phyloP scores from a whole-genome alignment of 2,329 filamentous ascomycete genomes.

The Arthroderma uncinatum region DNA sequence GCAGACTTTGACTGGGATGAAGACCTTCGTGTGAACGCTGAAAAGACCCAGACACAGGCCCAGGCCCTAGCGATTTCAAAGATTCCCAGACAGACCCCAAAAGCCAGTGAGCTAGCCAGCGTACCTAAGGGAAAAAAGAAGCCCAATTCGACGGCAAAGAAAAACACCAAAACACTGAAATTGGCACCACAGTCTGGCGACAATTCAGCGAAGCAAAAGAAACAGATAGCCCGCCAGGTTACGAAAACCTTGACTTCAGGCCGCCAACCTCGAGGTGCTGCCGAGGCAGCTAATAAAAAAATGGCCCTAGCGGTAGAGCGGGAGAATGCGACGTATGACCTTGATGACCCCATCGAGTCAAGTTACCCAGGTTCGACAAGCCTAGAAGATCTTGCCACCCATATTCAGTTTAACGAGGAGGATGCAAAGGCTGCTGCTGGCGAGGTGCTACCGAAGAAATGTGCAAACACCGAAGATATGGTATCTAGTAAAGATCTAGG shows the following conservation, averaged over 20 bases:
- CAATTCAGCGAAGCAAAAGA: conserved; percentile 2
- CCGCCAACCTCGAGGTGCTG: conserved; percentile 11
- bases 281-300: conserved; percentile 12
- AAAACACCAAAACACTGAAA: background rate
- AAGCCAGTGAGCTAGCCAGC: background rate
- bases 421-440: background rate
- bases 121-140: conserved; percentile 1
- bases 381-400: background rate
- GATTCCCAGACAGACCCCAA: conserved; percentile 8
- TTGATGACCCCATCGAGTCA: conserved; percentile 16
- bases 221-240: conserved; percentile 4
- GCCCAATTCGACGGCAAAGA: conserved; percentile 8
- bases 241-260: conserved; percentile 14
- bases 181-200: conserved; percentile 8
- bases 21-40: conserved; percentile 14
- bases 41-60: background rate
- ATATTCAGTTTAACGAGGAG: background rate
- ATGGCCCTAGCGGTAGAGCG: conserved; percentile 10
- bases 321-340: conserved; percentile 10
- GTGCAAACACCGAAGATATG: too few species aligned
- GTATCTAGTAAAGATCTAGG: background rate
- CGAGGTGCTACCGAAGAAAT: too few species aligned
- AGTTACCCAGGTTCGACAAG: conserved; percentile 4
- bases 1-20: conserved; percentile 14
- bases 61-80: background rate